A percentile compares a stretch with the other conserved stretches of the same genome.
These are phyloP conservation scores for Chaetomiaceae sp. DNA, from an alignment of 2,329 filamentous ascomycete genomes.

Conservation along the genomic window DNA sequence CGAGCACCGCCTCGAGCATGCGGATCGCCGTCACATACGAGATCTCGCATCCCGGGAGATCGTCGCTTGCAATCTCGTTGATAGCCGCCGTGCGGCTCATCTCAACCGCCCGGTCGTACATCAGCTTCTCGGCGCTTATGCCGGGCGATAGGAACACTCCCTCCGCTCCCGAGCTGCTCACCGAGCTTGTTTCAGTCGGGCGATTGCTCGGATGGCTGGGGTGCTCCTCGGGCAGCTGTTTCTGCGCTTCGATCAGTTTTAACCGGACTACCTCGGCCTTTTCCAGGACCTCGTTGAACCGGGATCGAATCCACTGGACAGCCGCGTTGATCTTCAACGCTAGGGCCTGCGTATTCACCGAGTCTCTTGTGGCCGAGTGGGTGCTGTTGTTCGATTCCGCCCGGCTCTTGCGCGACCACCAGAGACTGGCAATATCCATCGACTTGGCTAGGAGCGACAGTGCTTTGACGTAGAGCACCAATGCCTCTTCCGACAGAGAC, in stretches of 20 bases:
- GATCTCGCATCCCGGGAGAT: slow-evolving; percentile 81
- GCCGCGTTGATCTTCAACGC: slow-evolving; percentile 80
- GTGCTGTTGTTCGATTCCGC: slow-evolving; percentile 49
- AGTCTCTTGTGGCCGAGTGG: slow-evolving; percentile 38
- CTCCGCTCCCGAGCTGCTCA: slow-evolving; percentile 63
- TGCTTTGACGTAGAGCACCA: slow-evolving; percentile 95
- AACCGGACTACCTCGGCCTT: slow-evolving; percentile 93
- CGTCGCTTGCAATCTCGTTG: slow-evolving; percentile 90
- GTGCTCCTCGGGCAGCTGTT: slow-evolving; percentile 76
- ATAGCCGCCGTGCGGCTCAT: slow-evolving; percentile 95
- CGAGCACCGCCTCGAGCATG: slow-evolving; percentile 91
- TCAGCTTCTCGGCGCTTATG: slow-evolving; percentile 90
- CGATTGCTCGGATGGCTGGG: slow-evolving; percentile 81
- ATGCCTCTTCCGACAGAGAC: slow-evolving; percentile 83
- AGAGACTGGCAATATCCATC: slow-evolving; percentile 89
- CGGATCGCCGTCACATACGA: slow-evolving; percentile 90
- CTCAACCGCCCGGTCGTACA: slow-evolving; percentile 95
- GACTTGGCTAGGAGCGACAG: slow-evolving; percentile 84
- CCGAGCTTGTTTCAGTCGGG: slow-evolving; percentile 52
- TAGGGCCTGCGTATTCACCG: slow-evolving; percentile 45
- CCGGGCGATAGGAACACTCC: slow-evolving; percentile 82
- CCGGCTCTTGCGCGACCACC: slow-evolving; percentile 81
- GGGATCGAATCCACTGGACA: slow-evolving; percentile 88
- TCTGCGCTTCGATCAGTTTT: slow-evolving; percentile 82
- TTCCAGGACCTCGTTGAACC: slow-evolving; percentile 95